Evolutionary conservation across 2,329 filamentous ascomycete species (phyloP), one percentile per base, ranked within the genome.

Genomic region (Didymella glomerata): DNA sequence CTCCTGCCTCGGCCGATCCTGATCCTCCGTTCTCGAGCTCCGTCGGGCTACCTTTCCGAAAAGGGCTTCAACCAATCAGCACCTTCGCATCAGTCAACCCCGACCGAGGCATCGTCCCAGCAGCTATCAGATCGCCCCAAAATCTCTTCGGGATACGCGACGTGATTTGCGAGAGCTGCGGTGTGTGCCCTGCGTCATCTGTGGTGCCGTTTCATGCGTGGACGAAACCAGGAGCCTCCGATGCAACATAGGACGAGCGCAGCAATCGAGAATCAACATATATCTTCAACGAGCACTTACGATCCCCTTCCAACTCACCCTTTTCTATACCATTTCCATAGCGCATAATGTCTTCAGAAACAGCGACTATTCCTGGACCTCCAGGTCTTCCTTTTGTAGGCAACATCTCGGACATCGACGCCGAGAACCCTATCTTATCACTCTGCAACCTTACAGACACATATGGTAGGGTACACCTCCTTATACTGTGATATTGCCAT

Each of bases 341-440:
- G 22, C 36, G 45, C 11, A 27, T 34, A 20, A 67, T 68, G 69
- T 47, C 45, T 41, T 52, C 46, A 41, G 65, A 70, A 20, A 80
- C 83, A 30, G 58, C 60, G 41, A 57, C 61, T 2, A 89, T 92
- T 52, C 88, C 89, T 1, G 83, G 85, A 46, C 89, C 89, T 25
- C 82, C 81, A 53, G 87, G 86, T 2, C 78, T 89, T 55, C 89
- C 88, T 1, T 73, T 92, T 25, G 62, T 92, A 24, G 89, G 90
- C 27, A 90, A 92, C 66, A 71, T 89, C 28, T 78, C 79, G 53
- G 87, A 90, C 63, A 83, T 93, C 62, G 84, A 89, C 57, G 76
- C 81, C 0, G 82, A 84, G n/a, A 80, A 84, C 22, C 85, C 88
- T 0, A 71, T 86, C 2, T 77, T 81, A 22, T 86, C 86, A 24